Base-by-base conservation (phyloP, 129 eudicot genomes). In the Silybum marianum region DNA sequence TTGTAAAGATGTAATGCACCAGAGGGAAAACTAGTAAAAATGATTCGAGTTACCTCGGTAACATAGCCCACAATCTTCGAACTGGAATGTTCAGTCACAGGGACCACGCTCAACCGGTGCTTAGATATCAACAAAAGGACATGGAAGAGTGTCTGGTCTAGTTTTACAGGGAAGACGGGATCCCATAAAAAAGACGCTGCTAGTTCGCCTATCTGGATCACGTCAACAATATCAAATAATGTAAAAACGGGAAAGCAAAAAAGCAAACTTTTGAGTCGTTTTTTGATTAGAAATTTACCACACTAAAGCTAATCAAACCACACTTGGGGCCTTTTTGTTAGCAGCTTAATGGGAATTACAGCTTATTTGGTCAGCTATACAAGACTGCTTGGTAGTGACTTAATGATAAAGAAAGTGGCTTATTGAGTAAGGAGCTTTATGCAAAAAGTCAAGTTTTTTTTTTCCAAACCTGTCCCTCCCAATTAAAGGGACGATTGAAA, bases 141-240 rank as follows among this genome's bases (percentile, higher is more conserved):
- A 73, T 85, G 91, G 40, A 88, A 85, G 34, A 88, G 83, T 8
- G 89, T 79, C 58, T 85, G 89, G 24, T 87, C 83, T 19, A 54
- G 79, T 68, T 74, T 80, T 10, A 89, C 84, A 7, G 90, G 90
- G 66, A 87, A 89, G 19, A 87, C 87, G 3, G 88, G 90, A 63
- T 89, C 84, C 93, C 90, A 89, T 26, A 89, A 75, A 84, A 82
- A 85, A 1, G 86, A 83, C 36, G 83, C 83, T 13, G 90, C 93
- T 63, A 89, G 84, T 79, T 87, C 90, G 11, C 89, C 84, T 74
- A 89, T 81, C 93, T 89, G 82, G 75, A 44, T 74, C 81, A 78
- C 26, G 60, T 68, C 78, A 78, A 58, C 32, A 18, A 68, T 26
- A 77, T 72, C 69, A 76, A 9, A 36, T 14, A 30, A 71, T 72